Evolutionary conservation across 805 yeast genomes (phyloP).

Genomic region (Kuraishia cidri): DNA sequence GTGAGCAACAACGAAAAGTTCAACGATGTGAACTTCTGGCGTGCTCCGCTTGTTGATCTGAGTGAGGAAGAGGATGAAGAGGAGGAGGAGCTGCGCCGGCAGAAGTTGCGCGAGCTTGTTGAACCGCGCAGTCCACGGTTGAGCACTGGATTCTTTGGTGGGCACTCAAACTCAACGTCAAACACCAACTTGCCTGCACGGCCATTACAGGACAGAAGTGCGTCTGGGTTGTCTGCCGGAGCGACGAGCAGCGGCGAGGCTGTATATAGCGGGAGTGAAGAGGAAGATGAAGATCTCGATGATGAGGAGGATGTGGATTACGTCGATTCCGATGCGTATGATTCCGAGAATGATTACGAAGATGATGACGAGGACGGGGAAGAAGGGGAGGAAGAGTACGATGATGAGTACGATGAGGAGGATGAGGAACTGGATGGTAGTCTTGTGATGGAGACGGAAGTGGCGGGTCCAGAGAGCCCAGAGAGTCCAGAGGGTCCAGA

Average conservation of each 20-base stretch:
- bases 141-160: neutral
- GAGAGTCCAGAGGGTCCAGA: too few relatives aligned
- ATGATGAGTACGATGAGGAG: constrained; percentile 3
- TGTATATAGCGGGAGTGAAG: neutral
- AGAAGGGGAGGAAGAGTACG: constrained; percentile 2
- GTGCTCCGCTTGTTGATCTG: constrained; percentile 66
- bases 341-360: constrained; percentile 1
- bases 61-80: constrained; percentile 38
- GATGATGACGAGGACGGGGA: constrained; percentile 2
- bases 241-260: neutral
- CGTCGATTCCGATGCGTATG: neutral
- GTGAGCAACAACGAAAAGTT: constrained; percentile 45
- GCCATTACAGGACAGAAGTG: neutral
- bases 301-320: neutral
- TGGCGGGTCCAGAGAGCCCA: too few relatives aligned
- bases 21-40: constrained; percentile 89
- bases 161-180: neutral
- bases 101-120: constrained; percentile 1
- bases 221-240: neutral
- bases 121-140: neutral
- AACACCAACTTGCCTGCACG: neutral
- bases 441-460: too few relatives aligned
- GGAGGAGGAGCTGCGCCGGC: constrained; percentile 11
- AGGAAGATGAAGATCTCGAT: constrained; percentile 1
- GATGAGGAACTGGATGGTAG: too few relatives aligned